Percentiles rank a stretch among this genome's conserved stretches.
phyloP scores from a whole-genome alignment of 768 basidiomycete genomes.

The Lactarius tabidus region DNA sequence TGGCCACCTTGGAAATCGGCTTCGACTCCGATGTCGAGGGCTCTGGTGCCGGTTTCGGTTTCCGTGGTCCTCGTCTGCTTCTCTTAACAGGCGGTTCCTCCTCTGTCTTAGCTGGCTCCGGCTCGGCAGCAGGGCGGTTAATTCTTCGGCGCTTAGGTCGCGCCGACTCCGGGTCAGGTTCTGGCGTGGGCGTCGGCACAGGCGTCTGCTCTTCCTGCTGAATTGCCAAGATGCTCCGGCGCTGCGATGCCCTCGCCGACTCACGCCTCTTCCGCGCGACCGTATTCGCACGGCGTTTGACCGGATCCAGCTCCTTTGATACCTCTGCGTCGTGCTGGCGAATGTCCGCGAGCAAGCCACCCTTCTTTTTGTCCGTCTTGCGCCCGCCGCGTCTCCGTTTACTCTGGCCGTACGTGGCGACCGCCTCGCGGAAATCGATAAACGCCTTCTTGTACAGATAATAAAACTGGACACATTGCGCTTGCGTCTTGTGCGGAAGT shows the following conservation, averaged over 20 bases:
- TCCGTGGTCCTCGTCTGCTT: not conserved
- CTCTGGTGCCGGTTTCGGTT: conserved; percentile 3
- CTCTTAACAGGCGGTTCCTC: conserved; percentile 18
- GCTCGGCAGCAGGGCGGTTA: conserved; percentile 31
- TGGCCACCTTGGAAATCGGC: not conserved
- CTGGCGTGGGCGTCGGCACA: conserved; percentile 63
- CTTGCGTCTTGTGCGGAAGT: conserved; percentile 78
- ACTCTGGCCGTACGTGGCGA: conserved; percentile 62
- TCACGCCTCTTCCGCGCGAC: conserved; percentile 13
- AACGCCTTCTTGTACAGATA: conserved; percentile 89
- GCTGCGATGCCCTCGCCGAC: conserved; percentile 16
- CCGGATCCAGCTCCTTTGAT: conserved; percentile 26
- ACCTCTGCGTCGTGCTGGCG: conserved; percentile 61
- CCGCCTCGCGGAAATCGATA: conserved; percentile 79
- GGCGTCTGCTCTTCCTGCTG: conserved; percentile 47
- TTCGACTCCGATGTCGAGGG: not conserved
- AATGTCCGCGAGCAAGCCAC: conserved; percentile 78
- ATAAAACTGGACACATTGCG: conserved; percentile 90
- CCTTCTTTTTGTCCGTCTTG: conserved; percentile 67
- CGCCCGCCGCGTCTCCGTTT: conserved; percentile 56
- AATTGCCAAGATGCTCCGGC: conserved; percentile 29
- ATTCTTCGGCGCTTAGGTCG: conserved; percentile 31
- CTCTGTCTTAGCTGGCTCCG: conserved; percentile 10
- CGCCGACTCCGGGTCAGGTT: conserved; percentile 47
- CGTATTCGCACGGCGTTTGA: conserved; percentile 18